A percentile compares a stretch with the other conserved stretches of the same genome.
Conservation (phyloP, 2,329 filamentous ascomycete genomes). For the Xylaria sp. region DNA sequence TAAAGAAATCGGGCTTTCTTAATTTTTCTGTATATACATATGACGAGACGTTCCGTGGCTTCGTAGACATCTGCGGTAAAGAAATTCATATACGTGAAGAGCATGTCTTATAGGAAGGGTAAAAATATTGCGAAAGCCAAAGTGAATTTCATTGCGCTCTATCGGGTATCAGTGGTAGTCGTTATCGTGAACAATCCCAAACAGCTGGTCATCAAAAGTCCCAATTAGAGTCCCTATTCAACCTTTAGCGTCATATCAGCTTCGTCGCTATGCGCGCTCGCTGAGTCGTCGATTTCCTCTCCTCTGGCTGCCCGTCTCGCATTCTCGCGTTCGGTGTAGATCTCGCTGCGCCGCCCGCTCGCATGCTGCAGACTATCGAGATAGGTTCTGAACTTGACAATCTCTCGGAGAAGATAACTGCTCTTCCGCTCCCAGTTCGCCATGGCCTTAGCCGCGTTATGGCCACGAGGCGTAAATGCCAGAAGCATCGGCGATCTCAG, state of each 20-base stretch:
- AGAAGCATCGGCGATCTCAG: conserved; percentile 87
- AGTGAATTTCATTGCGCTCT: conserved; percentile 28
- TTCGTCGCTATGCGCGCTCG: conserved; percentile 32
- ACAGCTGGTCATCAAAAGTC: conserved; percentile 3
- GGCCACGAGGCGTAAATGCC: conserved; percentile 85
- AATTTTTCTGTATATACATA: conserved; percentile 3
- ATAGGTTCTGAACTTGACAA: conserved; percentile 96
- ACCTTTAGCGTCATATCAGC: conserved; percentile 36
- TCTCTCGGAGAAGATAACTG: conserved; percentile 88
- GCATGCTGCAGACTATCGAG: conserved; percentile 85
- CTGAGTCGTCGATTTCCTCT: conserved; percentile 54
- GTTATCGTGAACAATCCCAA: conserved; percentile 32
- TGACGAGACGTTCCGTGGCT: not conserved
- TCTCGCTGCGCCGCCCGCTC: conserved; percentile 73
- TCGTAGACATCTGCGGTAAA: not conserved
- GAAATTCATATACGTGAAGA: conserved; percentile 21
- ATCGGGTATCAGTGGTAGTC: conserved; percentile 38
- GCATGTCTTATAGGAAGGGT: conserved; percentile 12
- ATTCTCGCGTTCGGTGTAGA: conserved; percentile 70
- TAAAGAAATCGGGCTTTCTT: conserved; percentile 8
- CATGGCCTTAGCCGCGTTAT: conserved; percentile 86
- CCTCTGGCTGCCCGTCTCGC: conserved; percentile 61
- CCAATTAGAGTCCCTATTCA: conserved; percentile 26
- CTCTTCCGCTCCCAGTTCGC: conserved; percentile 98
- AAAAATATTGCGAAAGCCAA: conserved; percentile 25